These are phyloP conservation scores for Gelatoporia subvermispora DNA, from an alignment of 768 basidiomycete genomes.

Conservation along the genomic window DNA sequence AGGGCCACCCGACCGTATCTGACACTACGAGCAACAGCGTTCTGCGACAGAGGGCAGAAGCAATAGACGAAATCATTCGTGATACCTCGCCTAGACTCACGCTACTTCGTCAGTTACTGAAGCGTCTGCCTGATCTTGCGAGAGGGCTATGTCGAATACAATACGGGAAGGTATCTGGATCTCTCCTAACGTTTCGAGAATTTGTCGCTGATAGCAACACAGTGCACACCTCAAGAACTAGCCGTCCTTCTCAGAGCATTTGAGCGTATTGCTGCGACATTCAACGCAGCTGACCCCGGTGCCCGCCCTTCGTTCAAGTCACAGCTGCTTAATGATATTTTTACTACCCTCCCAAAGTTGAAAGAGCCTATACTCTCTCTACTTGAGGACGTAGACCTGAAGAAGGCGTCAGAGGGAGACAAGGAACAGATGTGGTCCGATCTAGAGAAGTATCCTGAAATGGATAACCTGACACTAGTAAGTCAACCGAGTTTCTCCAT, in stretches of 20 bases:
- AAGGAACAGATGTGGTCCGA: conserved; percentile 70
- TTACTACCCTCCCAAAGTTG: conserved; percentile 64
- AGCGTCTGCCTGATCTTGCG: conserved; percentile 79
- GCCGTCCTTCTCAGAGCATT: conserved; percentile 72
- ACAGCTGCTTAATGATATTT: conserved; percentile 61
- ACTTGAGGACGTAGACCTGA: conserved; percentile 51
- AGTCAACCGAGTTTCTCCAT: conserved; percentile 18
- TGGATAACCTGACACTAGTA: conserved; percentile 61
- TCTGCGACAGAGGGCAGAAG: conserved; percentile 73
- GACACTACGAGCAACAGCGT: conserved; percentile 36
- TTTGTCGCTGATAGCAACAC: not conserved
- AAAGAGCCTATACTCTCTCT: conserved; percentile 49
- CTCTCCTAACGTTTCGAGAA: not conserved
- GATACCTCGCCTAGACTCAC: conserved; percentile 60
- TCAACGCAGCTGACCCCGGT: conserved; percentile 41
- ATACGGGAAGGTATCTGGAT: conserved; percentile 70
- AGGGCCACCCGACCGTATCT: not conserved
- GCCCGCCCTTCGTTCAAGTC: conserved; percentile 50
- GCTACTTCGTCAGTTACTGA: conserved; percentile 64
- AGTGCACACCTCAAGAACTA: conserved; percentile 86
- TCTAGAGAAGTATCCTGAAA: conserved; percentile 43
- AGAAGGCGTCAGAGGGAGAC: conserved; percentile 58
- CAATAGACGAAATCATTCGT: conserved; percentile 74
- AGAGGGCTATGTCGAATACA: conserved; percentile 85
- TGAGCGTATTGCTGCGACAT: conserved; percentile 60